Percentiles rank a stretch among this genome's conserved stretches.
phyloP scores from a whole-genome alignment of 1,139 yeast genomes.

The Schwanniomyces etchellsii region DNA sequence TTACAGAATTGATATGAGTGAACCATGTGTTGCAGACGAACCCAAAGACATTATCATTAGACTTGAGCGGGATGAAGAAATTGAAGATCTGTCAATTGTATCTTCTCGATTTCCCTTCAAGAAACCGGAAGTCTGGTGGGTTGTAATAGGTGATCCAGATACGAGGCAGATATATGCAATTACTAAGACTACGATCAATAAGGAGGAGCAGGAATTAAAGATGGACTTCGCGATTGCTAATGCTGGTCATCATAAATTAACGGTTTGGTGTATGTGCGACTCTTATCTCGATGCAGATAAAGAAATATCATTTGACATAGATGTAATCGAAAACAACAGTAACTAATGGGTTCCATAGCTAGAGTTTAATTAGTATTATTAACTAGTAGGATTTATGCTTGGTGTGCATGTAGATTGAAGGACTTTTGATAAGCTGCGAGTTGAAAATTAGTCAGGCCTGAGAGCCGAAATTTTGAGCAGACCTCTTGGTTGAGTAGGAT shows the following conservation, averaged over 20 bases:
- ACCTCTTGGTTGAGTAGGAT: too few relatives aligned
- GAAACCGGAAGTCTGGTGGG: conserved; percentile 84
- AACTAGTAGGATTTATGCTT: not conserved
- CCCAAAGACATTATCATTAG: conserved; percentile 45
- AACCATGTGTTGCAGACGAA: conserved; percentile 34
- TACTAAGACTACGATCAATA: conserved; percentile 54
- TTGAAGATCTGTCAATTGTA: conserved; percentile 59
- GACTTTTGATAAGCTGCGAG: conserved; percentile 1
- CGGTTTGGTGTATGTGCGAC: conserved; percentile 87
- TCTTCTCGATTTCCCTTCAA: conserved; percentile 51
- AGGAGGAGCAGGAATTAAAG: conserved; percentile 47
- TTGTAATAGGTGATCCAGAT: conserved; percentile 67
- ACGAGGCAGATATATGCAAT: conserved; percentile 67
- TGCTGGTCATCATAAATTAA: conserved; percentile 55
- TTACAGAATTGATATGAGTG: conserved; percentile 41
- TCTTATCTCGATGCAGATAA: conserved; percentile 89
- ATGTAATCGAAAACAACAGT: conserved; percentile 20
- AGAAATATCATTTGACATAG: conserved; percentile 53
- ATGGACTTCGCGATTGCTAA: conserved; percentile 56
- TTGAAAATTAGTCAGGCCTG: conserved; percentile 2
- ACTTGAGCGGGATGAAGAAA: conserved; percentile 68
- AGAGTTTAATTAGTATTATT: conserved; percentile 1
- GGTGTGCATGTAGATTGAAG: conserved; percentile 1
- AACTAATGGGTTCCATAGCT: conserved; percentile 1
- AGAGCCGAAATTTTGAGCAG: too few relatives aligned